These are phyloP conservation scores for Cyberlindnera misumaiensis DNA, from an alignment of 805 yeast species.

Conservation along the genomic window DNA sequence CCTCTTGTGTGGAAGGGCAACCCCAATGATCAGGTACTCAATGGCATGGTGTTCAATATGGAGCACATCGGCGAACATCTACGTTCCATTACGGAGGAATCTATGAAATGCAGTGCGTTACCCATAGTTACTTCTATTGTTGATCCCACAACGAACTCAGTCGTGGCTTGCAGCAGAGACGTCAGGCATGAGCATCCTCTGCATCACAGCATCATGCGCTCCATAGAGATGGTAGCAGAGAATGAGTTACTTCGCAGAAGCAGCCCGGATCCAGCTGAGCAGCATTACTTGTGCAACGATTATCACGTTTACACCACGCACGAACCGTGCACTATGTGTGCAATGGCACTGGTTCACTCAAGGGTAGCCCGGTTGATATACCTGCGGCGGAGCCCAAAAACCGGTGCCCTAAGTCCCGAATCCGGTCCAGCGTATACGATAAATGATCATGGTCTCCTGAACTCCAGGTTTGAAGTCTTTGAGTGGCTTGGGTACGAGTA, in stretches of 20 bases:
- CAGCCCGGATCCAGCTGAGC: slow-evolving; percentile 5
- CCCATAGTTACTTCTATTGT: slow-evolving; percentile 62
- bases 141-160: slow-evolving; percentile 40
- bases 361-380: slow-evolving; percentile 67
- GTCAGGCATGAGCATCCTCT: slow-evolving; percentile 44
- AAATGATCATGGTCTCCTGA: slow-evolving; percentile 67
- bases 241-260: slow-evolving; percentile 39
- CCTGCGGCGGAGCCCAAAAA: slow-evolving; percentile 36
- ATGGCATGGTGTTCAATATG: slow-evolving; percentile 46
- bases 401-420: slow-evolving; percentile 49
- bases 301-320: slow-evolving; percentile 81
- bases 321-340: slow-evolving; percentile 96
- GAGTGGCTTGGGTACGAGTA: slow-evolving; percentile 48
- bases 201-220: slow-evolving; percentile 69
- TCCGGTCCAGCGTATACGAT: slow-evolving; percentile 68
- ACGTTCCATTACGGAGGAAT: slow-evolving; percentile 21
- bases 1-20: slow-evolving; percentile 94
- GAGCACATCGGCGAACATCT: slow-evolving; percentile 31
- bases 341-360: slow-evolving; percentile 94
- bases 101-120: slow-evolving; percentile 21
- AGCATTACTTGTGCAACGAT: slow-evolving; percentile 63
- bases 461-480: slow-evolving; percentile 86
- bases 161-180: slow-evolving; percentile 35
- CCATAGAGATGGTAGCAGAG: slow-evolving; percentile 58
- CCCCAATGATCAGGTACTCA: slow-evolving; percentile 65